Evolutionary conservation across 805 yeast genomes (phyloP).

Genomic region (Suhomyces sp.): DNA sequence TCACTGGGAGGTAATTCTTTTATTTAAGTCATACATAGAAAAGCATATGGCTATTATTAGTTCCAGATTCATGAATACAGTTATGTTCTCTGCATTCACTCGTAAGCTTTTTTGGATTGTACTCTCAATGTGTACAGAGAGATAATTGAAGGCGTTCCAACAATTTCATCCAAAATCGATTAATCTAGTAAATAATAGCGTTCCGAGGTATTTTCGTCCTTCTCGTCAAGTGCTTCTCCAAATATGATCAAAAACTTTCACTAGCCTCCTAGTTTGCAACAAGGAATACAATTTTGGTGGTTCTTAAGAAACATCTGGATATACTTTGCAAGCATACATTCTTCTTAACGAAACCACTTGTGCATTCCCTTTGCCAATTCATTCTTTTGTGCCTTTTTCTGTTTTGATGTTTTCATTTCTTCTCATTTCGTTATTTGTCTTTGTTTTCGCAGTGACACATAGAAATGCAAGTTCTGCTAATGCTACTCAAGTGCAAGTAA

Average conservation of each 20-base stretch:
- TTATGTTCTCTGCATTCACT: background rate
- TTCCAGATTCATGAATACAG: slow-evolving; percentile 2
- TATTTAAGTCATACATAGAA: slow-evolving; percentile 10
- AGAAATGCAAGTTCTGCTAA: background rate
- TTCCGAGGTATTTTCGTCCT: background rate
- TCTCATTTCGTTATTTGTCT: background rate
- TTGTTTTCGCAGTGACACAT: slow-evolving; percentile 1
- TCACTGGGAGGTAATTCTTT: slow-evolving; percentile 3
- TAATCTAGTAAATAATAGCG: background rate
- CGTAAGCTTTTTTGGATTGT: background rate
- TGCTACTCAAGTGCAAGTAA: background rate
- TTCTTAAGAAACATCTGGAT: background rate
- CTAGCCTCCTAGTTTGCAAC: slow-evolving; percentile 4
- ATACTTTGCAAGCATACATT: background rate
- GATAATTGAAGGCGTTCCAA: background rate
- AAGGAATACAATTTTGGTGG: background rate
- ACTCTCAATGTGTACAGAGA: background rate
- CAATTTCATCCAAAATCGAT: background rate
- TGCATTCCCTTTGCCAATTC: background rate
- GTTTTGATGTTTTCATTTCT: slow-evolving; percentile 1
- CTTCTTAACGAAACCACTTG: background rate
- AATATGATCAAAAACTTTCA: slow-evolving; percentile 4
- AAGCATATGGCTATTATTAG: slow-evolving; percentile 6
- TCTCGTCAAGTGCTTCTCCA: slow-evolving; percentile 6
- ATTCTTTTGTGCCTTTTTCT: background rate